These are phyloP conservation scores for Kluyveromyces nonfermentans DNA, from an alignment of 805 yeast species.

Conservation along the genomic window DNA sequence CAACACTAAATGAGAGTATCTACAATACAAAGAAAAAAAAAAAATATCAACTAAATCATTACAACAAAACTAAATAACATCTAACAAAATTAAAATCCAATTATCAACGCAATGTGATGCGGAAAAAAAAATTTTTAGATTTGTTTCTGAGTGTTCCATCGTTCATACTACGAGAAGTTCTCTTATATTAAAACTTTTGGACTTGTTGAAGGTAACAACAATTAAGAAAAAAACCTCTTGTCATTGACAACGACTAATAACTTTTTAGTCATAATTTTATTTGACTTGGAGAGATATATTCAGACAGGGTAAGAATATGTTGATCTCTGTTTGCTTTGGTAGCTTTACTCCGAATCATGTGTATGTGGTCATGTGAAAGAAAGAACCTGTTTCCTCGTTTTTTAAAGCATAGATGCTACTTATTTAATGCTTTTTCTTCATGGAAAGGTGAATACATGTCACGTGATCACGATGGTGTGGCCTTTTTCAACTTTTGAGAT, in stretches of 20 bases:
- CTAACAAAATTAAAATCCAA: too few relatives aligned
- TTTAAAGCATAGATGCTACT: too few relatives aligned
- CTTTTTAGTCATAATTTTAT: not conserved
- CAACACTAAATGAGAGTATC: not conserved
- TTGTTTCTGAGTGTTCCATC: not conserved
- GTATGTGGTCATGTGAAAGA: too few relatives aligned
- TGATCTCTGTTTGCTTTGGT: too few relatives aligned
- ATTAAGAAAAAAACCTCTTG: not conserved
- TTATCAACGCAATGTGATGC: not conserved
- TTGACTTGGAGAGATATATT: not conserved
- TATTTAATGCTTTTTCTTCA: too few relatives aligned
- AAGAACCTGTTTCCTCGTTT: too few relatives aligned
- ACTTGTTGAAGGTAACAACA: not conserved
- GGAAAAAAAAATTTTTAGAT: too few relatives aligned
- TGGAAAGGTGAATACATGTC: too few relatives aligned
- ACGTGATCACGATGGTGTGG: too few relatives aligned
- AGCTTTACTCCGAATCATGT: too few relatives aligned
- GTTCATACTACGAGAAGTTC: not conserved
- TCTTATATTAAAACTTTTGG: not conserved
- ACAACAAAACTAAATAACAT: not conserved
- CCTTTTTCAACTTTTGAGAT: too few relatives aligned
- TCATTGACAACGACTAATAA: not conserved
- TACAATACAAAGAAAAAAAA: not conserved
- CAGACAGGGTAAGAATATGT: not conserved
- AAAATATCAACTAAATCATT: too few relatives aligned